Base-by-base conservation (phyloP, 192 early-diverging fungal genomes). In the Jimgerdemannia lactiflua region DNA sequence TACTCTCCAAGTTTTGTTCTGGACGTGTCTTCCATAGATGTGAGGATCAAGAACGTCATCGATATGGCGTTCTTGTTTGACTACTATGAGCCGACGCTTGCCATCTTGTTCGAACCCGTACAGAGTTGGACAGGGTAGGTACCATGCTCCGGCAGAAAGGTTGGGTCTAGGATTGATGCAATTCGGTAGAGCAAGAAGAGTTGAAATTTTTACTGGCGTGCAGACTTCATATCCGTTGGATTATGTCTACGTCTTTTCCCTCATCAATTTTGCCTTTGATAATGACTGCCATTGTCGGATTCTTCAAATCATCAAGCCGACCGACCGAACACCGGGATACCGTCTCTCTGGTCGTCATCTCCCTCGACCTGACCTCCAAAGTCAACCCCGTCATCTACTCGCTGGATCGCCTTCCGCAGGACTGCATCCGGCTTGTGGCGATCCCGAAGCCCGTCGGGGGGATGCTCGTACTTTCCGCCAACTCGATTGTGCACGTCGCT, bases 21-120 rank as follows among this genome's bases (percentile, higher is more conserved):
- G 67, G 83, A 92, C 18, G 67, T 94, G 71, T 82, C 84, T 3
- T 75, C 78, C 4, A 85, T 88, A 41, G 90, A 91, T 65, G 76
- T 80, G 44, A 80, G 78, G 67, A 89, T 98, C 71, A 86, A 90
- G 67, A 92, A 93, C 66, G 88, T 99, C 0, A 90, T 93, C 59
- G 97, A 99, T 71, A 91, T 97, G 88, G 89, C 83, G 2, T 99
- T 99, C 73, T 86, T 99, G 43, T 80, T 93, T 70, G 97, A 94
- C 42, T 99, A 95, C 69, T 87, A 94, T 65, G 95, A 96, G 78
- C 98, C 98, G 4, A 97, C 96, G 7, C 86, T 99, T 41, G 97
- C 95, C 0, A 93, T 99, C 74, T 83, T 99, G 72, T 98, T 94
- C 79, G 93, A 98, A 80, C 84, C 94, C 19, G 80, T 86, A 64